Base-by-base conservation (phyloP, 2,329 filamentous ascomycete species). In the Colletotrichum abscissum region DNA sequence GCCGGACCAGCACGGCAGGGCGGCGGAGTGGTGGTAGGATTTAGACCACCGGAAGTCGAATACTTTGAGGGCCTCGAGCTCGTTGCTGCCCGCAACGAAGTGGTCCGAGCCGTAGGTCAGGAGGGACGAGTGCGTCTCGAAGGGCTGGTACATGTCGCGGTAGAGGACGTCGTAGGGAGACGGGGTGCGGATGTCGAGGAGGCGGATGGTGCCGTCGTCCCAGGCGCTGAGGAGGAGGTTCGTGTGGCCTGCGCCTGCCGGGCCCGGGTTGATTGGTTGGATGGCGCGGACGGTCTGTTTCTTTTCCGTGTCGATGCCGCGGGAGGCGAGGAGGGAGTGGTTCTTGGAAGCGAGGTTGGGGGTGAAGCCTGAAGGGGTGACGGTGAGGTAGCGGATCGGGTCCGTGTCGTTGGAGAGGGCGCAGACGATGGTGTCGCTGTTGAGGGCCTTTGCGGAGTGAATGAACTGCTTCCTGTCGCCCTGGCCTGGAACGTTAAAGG, bases 41-140 rank as follows among this genome's bases (percentile, higher is more conserved):
- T 80, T 86, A 0, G 84, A 78, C 80, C 85, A 87, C 12, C 88
- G 87, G 67, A 88, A 88, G 81, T 90, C 88, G 72, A 90, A 90
- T 38, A 89, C 78, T 65, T 87, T 86, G 67, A 90, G 74, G 11
- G 82, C 81, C 0, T 84, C 80, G 4, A 82, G 81, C 19, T 81
- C 80, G 46, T 84, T 85, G 75, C 84, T 86, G 3, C 88, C 88
- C 0, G 84, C 84, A 4, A 90, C 77, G 71, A 90, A 90, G 14
- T 86, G 83, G 62, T 89, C 85, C 1, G 82, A 81, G 46, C 87
- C 88, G 67, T 86, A 87, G 1, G 87, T 82, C 3, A 89, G 80
- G 1, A 90, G 81, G 0, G 87, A 82, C 71, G 86, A 87, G 33
- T 84, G 82, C 16, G 83, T 79, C 35, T 86, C 82, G 71, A 82